Base-by-base conservation (phyloP, 164 flowering plant species). In the Malania oleifera region DNA sequence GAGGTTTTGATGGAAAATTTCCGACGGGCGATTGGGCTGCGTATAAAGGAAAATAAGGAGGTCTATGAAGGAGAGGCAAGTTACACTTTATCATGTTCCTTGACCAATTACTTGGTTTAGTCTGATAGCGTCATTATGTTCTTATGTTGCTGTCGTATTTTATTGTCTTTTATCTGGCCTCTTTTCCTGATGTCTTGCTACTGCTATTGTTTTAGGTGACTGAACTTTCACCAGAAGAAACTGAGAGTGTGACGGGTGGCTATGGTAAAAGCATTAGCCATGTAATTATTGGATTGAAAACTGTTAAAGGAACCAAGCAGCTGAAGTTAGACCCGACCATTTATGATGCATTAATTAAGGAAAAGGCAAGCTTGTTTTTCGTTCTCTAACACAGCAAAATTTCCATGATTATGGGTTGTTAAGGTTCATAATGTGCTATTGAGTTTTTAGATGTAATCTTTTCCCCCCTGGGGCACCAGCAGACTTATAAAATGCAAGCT, bases 41-140 rank as follows among this genome's bases (percentile, higher is more conserved):
- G 99, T 61, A 85, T 93, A 47, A 93, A 93, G 77, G 99, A 93
- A 80, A 88, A 82, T 55, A 93, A 91, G 70, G 97, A 95, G 67
- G 99, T 95, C 64, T 91, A 85, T 73, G 99, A 95, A 81, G 99
- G 99, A 78, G 99, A 95, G 96, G 99, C 70, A 72, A 80, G 85
- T 73, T 44, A 20, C n/a, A 24, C 26, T 52, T 25, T 38, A 7
- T 20, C 4, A 39, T 29, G 0, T 35, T 49, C 58, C 18, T 25
- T 37, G 28, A 23, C 53, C 20, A 25, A 12, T n/a, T 54, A 28
- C 45, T 39, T 64, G 8, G 31, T 20, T 43, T 34, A 35, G 3
- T 18, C 7, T 7, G 17, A 22, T 10, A 40, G 23, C 23, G n/a
- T 23, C 7, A 27, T 37, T 6, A 25, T 28, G n/a, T 13, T 7